These are phyloP conservation scores for Erodium trifolium DNA, from an alignment of 441 rosid species.

Conservation along the genomic window DNA sequence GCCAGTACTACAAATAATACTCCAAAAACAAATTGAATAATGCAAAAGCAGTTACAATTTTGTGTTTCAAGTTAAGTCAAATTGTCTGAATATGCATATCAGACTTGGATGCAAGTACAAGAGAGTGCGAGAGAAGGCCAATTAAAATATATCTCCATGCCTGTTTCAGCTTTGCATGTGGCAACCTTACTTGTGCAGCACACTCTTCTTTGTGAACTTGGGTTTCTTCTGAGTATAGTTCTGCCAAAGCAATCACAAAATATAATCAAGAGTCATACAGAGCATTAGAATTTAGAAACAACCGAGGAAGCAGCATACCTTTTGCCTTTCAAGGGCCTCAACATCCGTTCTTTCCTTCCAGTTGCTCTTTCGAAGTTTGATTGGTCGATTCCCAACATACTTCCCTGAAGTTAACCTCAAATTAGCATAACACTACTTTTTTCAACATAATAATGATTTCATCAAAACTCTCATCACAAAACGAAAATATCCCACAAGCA, in stretches of 20 bases:
- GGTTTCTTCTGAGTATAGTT: slow-evolving; percentile 58
- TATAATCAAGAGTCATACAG: too few relatives aligned
- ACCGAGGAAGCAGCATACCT: slow-evolving; percentile 30
- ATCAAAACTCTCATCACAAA: neutral
- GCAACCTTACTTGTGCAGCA: slow-evolving; percentile 61
- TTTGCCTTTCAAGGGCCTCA: slow-evolving; percentile 61
- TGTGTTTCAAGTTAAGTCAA: neutral
- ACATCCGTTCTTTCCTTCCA: slow-evolving; percentile 87
- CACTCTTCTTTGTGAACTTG: slow-evolving; percentile 56
- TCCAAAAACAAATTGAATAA: too few relatives aligned
- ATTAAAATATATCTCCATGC: neutral
- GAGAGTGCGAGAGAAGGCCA: neutral
- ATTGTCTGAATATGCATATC: neutral
- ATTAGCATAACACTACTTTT: too few relatives aligned
- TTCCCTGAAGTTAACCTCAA: slow-evolving; percentile 45
- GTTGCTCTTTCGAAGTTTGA: slow-evolving; percentile 86
- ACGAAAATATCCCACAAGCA: neutral
- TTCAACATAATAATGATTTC: neutral
- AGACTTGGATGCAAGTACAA: neutral
- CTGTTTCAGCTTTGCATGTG: neutral
- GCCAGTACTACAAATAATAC: too few relatives aligned
- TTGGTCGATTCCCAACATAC: slow-evolving; percentile 92
- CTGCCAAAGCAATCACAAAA: slow-evolving; percentile 32
- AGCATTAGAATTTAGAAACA: too few relatives aligned
- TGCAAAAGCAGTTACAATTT: too few relatives aligned